phyloP scores from a whole-genome alignment of 305 asterid genomes.

The Solanum hybrid region DNA sequence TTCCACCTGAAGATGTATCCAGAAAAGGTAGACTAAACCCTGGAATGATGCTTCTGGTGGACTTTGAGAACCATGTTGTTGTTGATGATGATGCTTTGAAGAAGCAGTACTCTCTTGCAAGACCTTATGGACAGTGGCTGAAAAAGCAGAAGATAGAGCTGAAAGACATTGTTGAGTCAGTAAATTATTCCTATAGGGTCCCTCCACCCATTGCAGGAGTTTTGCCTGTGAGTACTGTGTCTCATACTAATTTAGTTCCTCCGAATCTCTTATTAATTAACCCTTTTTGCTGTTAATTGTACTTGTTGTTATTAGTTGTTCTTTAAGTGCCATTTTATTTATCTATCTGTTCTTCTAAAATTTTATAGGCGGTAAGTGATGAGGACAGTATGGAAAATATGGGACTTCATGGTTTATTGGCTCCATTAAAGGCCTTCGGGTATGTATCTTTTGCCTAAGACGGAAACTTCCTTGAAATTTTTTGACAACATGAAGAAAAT shows the following conservation, averaged over 20 bases:
- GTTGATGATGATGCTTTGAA: slow-evolving; percentile 98
- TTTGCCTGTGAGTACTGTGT: slow-evolving; percentile 46
- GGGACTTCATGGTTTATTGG: slow-evolving; percentile 84
- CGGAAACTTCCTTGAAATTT: neutral
- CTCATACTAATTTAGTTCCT: neutral
- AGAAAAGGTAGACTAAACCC: slow-evolving; percentile 99
- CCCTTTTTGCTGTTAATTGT: slow-evolving; percentile 5
- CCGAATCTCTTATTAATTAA: neutral
- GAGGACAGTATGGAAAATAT: slow-evolving; percentile 81
- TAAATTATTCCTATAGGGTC: slow-evolving; percentile 51
- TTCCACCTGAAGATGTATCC: slow-evolving; percentile 89
- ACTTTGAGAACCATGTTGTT: slow-evolving; percentile 92
- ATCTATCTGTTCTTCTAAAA: neutral
- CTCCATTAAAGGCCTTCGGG: slow-evolving; percentile 96
- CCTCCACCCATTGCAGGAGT: slow-evolving; percentile 80
- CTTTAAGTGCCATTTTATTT: neutral
- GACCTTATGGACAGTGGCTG: slow-evolving; percentile 96
- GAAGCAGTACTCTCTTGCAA: slow-evolving; percentile 79
- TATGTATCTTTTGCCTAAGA: slow-evolving; percentile 25
- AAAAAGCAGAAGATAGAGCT: slow-evolving; percentile 69
- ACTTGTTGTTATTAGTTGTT: neutral
- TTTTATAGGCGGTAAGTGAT: slow-evolving; percentile 48
- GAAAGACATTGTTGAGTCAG: slow-evolving; percentile 84
- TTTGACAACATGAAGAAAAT: neutral
- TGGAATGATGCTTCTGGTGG: slow-evolving; percentile 99